Evolutionary conservation across 495 filamentous ascomycete genomes (phyloP).

Genomic region (Penicillium longicatenatum): DNA sequence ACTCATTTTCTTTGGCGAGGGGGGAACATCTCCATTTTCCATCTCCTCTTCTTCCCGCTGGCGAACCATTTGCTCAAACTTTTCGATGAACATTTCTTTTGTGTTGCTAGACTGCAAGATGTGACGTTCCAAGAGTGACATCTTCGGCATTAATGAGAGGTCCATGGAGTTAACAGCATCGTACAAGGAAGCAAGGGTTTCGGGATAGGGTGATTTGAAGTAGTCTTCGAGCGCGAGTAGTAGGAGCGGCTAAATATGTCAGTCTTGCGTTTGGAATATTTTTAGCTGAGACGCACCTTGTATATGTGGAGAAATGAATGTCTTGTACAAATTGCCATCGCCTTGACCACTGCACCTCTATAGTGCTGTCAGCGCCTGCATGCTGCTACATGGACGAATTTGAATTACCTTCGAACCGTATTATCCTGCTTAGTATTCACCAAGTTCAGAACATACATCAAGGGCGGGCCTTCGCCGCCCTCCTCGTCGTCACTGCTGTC

Average conservation of each 20-base stretch:
- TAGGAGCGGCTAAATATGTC: conserved; percentile 69
- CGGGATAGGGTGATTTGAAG: conserved; percentile 86
- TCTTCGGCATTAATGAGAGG: conserved; percentile 85
- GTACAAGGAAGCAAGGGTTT: conserved; percentile 88
- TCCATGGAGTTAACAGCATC: conserved; percentile 96
- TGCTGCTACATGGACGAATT: neutral
- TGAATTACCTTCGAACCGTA: conserved; percentile 70
- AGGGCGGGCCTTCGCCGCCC: conserved; percentile 73
- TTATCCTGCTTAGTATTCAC: conserved; percentile 98
- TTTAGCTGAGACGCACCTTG: conserved; percentile 60
- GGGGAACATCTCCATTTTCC: conserved; percentile 32
- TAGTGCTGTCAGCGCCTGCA: neutral
- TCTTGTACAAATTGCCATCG: conserved; percentile 98
- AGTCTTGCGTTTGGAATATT: conserved; percentile 22
- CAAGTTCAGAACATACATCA: conserved; percentile 96
- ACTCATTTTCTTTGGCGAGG: conserved; percentile 52
- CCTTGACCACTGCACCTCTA: conserved; percentile 93
- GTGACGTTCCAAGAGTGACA: conserved; percentile 79
- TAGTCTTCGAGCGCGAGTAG: conserved; percentile 96
- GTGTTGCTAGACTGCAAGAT: conserved; percentile 89
- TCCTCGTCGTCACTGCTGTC: conserved; percentile 59
- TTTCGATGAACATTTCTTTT: conserved; percentile 96
- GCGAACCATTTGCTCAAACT: conserved; percentile 93
- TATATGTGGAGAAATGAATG: conserved; percentile 99
- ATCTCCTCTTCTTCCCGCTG: conserved; percentile 57